Evolutionary conservation across 371 early-diverging fungal species (phyloP), one percentile per base, ranked within the genome.

Genomic region (Mortierella sp.): DNA sequence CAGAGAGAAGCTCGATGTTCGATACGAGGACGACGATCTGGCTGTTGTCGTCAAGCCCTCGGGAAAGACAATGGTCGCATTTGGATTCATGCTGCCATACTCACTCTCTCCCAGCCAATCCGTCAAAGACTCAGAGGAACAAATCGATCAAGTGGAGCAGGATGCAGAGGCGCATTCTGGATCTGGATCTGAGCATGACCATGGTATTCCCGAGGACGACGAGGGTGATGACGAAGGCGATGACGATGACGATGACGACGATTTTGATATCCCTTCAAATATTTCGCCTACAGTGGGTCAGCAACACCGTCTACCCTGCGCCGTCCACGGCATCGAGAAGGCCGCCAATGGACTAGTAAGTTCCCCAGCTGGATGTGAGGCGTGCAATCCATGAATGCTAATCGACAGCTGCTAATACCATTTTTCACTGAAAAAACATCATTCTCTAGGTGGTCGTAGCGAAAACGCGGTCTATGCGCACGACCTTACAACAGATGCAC

Each of bases 341-440:
- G 92, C 92, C 34, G 90, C 91, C 13, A 91, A 90, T 34, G 92
- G 92, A 52, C 75, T 92, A 84, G 92, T 92, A 88, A 83, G 82
- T 72, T 13, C 4, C 52, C 42, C 16, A 50, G 7, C 7, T 63
- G 19, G 6, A 19, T 1, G 34, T 6, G 28, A 16, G 5, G 1
- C 31, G 4, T 26, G 19, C 21, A 14, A 16, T 26, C 26, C 31
- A 57, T 8, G 7, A 8, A 50, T 50, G 2, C 16, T 13, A 10
- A 77, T 72, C 48, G 10, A 14, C 28, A 28, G 19, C 42, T 52
- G 8, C 34, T 63, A 63, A 34, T 7, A 19, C 13, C 1, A 19
- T 8, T 34, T 34, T 63, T 11, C 14, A 21, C 16, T 19, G 14
- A 19, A 58, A 14, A 11, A 31, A 57, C 63, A 21, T 74, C 21